Evolutionary conservation across 257 asterid species (phyloP).

Genomic region (Nicotiana attenuata): DNA sequence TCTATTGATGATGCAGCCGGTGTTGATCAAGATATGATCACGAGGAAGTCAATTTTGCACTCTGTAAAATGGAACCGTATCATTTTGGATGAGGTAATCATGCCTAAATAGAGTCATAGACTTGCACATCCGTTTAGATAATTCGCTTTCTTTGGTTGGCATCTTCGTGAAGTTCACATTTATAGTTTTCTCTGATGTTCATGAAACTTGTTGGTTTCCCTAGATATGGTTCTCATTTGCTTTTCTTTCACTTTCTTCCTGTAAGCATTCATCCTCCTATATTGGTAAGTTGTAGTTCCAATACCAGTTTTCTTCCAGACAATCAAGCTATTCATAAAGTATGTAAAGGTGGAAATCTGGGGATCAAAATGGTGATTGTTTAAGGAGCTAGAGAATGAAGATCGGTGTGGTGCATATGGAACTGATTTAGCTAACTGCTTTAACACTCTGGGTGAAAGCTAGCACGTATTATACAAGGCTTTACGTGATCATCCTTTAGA

Average conservation of each 20-base stretch:
- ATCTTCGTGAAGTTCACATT: not conserved
- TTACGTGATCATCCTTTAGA: not conserved
- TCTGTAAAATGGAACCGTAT: conserved; percentile 77
- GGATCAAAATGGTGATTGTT: not conserved
- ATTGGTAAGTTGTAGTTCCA: not conserved
- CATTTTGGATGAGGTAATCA: conserved; percentile 77
- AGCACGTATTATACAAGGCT: not conserved
- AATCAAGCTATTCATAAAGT: not conserved
- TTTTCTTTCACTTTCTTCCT: not conserved
- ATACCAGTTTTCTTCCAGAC: not conserved
- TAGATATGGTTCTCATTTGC: not conserved
- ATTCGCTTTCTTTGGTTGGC: not conserved
- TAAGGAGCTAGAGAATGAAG: not conserved
- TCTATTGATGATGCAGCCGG: conserved; percentile 24
- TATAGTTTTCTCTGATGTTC: not conserved
- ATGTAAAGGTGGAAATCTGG: not conserved
- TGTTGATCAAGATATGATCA: conserved; percentile 25
- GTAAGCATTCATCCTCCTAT: not conserved
- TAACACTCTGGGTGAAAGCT: not conserved
- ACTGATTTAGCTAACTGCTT: not conserved
- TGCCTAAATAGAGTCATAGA: not conserved
- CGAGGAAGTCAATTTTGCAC: conserved; percentile 62
- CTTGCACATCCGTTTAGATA: not conserved
- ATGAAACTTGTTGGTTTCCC: not conserved
- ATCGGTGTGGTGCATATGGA: not conserved